A percentile compares a stretch with the other conserved stretches of the same genome.
These are phyloP conservation scores for Phalaenopsis aphrodite DNA, from an alignment of 106 monocot species.

Conservation along the genomic window DNA sequence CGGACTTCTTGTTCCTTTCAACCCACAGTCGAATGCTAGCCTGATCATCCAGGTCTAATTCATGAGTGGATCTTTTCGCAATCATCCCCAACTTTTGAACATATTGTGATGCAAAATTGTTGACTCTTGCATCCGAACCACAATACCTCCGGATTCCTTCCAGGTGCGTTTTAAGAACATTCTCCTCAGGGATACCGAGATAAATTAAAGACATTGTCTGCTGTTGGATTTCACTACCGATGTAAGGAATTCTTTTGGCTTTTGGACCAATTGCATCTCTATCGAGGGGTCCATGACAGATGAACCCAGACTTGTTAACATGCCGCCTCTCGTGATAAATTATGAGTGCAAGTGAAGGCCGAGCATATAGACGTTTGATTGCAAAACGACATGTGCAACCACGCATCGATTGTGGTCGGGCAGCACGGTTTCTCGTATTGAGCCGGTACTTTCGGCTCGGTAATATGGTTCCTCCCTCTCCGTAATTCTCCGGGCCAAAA, in stretches of 20 bases:
- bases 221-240: constrained; percentile 84
- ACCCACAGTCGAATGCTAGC: constrained; percentile 93
- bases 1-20: constrained; percentile 87
- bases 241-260: constrained; percentile 80
- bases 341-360: constrained; percentile 75
- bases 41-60: constrained; percentile 88
- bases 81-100: constrained; percentile 96
- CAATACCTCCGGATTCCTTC: constrained; percentile 91
- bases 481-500: constrained; percentile 97
- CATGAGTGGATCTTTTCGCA: constrained; percentile 92
- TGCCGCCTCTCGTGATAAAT: constrained; percentile 89
- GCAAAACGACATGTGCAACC: constrained; percentile 96
- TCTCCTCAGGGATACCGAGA: constrained; percentile 91
- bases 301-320: constrained; percentile 83
- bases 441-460: constrained; percentile 81
- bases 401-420: constrained; percentile 94
- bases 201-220: constrained; percentile 93
- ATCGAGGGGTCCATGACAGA: constrained; percentile 95
- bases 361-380: constrained; percentile 70
- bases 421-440: constrained; percentile 94
- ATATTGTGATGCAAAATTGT: constrained; percentile 80
- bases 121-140: constrained; percentile 49
- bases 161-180: constrained; percentile 83
- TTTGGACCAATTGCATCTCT: constrained; percentile 88
- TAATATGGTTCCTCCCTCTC: constrained; percentile 78